Evolutionary conservation across 2,329 filamentous ascomycete species (phyloP).

Genomic region (Aspergillus unguis): DNA sequence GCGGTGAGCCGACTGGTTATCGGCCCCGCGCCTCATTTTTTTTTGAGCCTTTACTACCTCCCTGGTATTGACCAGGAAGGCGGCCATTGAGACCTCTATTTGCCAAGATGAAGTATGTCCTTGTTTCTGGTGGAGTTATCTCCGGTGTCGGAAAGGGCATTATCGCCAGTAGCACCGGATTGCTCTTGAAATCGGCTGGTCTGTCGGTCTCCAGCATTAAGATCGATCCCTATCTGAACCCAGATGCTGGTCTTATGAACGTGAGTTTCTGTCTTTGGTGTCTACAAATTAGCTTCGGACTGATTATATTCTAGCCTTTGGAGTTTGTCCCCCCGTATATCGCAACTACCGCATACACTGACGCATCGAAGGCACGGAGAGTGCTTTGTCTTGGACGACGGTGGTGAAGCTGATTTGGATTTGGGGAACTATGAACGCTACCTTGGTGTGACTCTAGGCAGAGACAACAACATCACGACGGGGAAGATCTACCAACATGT

Average conservation of each 20-base stretch:
- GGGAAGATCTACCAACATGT: slow-evolving; percentile 94
- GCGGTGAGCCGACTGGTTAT: slow-evolving; percentile 11
- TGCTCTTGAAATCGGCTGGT: slow-evolving; percentile 30
- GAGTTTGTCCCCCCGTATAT: slow-evolving; percentile 12
- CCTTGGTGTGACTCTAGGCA: slow-evolving; percentile 73
- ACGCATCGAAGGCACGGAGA: slow-evolving; percentile 17
- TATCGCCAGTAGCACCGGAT: slow-evolving; percentile 54
- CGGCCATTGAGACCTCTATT: slow-evolving; percentile 4
- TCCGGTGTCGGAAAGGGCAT: slow-evolving; percentile 59
- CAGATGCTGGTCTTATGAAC: slow-evolving; percentile 71
- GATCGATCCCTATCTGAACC: slow-evolving; percentile 67
- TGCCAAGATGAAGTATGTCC: slow-evolving; percentile 71
- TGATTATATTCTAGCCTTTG: slow-evolving; percentile 9
- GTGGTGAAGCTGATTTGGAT: slow-evolving; percentile 72
- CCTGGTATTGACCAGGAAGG: slow-evolving; percentile 14
- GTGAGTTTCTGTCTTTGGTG: slow-evolving; percentile 44
- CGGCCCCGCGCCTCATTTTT: slow-evolving; percentile 9
- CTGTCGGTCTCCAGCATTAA: slow-evolving; percentile 32
- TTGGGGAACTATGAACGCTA: slow-evolving; percentile 78
- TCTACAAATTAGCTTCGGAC: slow-evolving; percentile 15
- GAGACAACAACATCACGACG: slow-evolving; percentile 94
- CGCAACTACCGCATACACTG: slow-evolving; percentile 5
- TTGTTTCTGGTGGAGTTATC: slow-evolving; percentile 68
- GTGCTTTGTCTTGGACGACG: slow-evolving; percentile 31
- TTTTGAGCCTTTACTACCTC: slow-evolving; percentile 9